phyloP scores from a whole-genome alignment of 352 stramenopile species.

The Phytophthora foliorum region DNA sequence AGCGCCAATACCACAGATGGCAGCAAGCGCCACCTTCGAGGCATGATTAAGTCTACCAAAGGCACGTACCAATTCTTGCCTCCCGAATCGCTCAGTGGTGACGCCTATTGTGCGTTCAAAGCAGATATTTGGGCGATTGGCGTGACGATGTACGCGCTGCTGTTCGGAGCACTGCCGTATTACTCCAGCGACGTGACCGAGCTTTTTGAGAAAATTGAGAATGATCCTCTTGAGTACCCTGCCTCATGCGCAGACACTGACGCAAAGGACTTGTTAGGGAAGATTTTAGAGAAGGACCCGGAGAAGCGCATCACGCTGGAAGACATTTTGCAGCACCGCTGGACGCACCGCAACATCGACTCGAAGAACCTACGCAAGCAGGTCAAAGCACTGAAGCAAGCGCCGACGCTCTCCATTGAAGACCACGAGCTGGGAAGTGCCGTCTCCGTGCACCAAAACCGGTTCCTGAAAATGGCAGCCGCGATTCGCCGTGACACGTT shows the following conservation, averaged over 20 bases:
- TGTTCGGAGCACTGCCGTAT: slow-evolving; percentile 91
- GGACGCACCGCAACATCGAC: slow-evolving; percentile 73
- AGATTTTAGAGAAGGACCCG: slow-evolving; percentile 84
- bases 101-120: slow-evolving; percentile 83
- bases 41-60: slow-evolving; percentile 76
- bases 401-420: slow-evolving; percentile 47
- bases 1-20: not conserved
- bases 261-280: slow-evolving; percentile 72
- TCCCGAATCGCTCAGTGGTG: slow-evolving; percentile 70
- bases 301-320: slow-evolving; percentile 72
- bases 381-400: slow-evolving; percentile 51
- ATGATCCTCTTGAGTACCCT: slow-evolving; percentile 62
- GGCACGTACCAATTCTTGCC: slow-evolving; percentile 84
- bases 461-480: slow-evolving; percentile 46
- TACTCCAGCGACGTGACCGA: slow-evolving; percentile 86
- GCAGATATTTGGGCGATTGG: slow-evolving; percentile 94
- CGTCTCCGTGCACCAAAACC: slow-evolving; percentile 64
- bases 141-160: slow-evolving; percentile 92
- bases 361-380: slow-evolving; percentile 59
- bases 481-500: slow-evolving; percentile 39
- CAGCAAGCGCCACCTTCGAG: slow-evolving; percentile 28
- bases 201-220: slow-evolving; percentile 93
- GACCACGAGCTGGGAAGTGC: slow-evolving; percentile 57
- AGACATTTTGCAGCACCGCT: slow-evolving; percentile 75
- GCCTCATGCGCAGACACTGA: slow-evolving; percentile 53